Base-by-base conservation (phyloP, 768 basidiomycete genomes). In the Infundibulicybe gibba region DNA sequence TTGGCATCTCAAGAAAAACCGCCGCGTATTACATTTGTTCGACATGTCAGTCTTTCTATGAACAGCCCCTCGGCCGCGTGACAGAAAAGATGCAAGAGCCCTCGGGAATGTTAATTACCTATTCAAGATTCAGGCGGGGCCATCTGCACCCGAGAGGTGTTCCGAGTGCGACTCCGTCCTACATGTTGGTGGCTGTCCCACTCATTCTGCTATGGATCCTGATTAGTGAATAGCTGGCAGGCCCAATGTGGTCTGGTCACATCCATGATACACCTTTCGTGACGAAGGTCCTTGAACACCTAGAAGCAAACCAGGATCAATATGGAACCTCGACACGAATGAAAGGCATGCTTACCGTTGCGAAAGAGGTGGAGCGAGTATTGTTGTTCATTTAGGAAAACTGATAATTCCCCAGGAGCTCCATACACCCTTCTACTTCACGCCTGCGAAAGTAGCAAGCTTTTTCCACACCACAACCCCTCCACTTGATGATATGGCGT, bases 241-340 rank as follows among this genome's bases (percentile, higher is more conserved):
- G 97, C 1, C 97, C 97, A 0, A 94, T 99, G 90, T 98, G 97
- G 97, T 83, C 87, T 5, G 94, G 87, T 1, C 80, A 86, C 1
- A 66, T 99, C 17, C 97, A 99, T 58, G 78, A 93, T 59, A 54
- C 68, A 1, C 72, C 70, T 5, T 99, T 97, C 56, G 75, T 92
- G 5, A 61, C 68, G n/a, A 79, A 80, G 52, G 84, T 95, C 12
- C 69, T 97, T 25, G 70, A 77, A 16, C 88, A 94, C 56, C 69
- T 94, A 11, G 80, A 85, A 47, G 64, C 61, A 13, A 77, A 85
- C 51, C 61, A 77, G 51, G 70, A 72, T 34, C 75, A 75, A 34
- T 97, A 94, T 58, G 85, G 86, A 9, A 97, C 94, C 0, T 74
- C 79, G 13, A 55, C 77, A 0, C 76, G 97, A 44, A 97, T 99